These are phyloP conservation scores for Skeletonema menzelii DNA, from an alignment of 108 stramenopile species.

Conservation along the genomic window DNA sequence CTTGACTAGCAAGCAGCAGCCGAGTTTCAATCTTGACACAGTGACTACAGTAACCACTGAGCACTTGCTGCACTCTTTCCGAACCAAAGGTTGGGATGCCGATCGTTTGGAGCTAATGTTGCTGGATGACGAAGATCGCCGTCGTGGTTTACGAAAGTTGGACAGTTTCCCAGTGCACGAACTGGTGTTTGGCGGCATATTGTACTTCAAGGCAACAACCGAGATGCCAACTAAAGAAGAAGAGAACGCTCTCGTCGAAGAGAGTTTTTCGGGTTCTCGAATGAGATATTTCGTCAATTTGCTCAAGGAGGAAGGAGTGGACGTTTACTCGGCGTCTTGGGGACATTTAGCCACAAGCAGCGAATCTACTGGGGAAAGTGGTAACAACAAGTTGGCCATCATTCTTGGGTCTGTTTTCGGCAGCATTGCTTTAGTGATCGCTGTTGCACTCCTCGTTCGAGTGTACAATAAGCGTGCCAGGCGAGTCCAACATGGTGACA, in stretches of 20 bases:
- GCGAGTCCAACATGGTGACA: not conserved
- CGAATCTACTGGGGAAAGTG: not conserved
- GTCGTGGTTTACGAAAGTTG: not conserved
- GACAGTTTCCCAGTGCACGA: slow-evolving; percentile 7
- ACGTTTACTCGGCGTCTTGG: not conserved
- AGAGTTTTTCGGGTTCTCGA: slow-evolving; percentile 16
- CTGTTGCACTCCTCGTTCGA: not conserved
- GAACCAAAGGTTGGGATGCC: slow-evolving; percentile 9
- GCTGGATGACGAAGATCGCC: slow-evolving; percentile 18
- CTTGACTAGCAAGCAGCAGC: not conserved
- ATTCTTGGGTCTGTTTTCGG: slow-evolving; percentile 8
- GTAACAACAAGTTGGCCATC: slow-evolving; percentile 4
- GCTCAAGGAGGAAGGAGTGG: slow-evolving; percentile 22
- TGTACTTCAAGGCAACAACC: slow-evolving; percentile 13
- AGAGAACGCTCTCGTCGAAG: slow-evolving; percentile 10
- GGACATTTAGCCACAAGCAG: not conserved
- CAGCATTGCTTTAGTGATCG: slow-evolving; percentile 18
- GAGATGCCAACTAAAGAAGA: slow-evolving; percentile 14
- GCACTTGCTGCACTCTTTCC: slow-evolving; percentile 40
- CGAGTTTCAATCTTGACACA: slow-evolving; percentile 15
- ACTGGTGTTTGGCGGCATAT: slow-evolving; percentile 30
- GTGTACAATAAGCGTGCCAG: not conserved
- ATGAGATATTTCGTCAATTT: slow-evolving; percentile 30
- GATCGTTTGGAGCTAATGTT: slow-evolving; percentile 29
- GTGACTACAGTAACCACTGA: slow-evolving; percentile 22